Evolutionary conservation across 139 green algal species (phyloP).

Genomic region (Yamagishiella unicocca): DNA sequence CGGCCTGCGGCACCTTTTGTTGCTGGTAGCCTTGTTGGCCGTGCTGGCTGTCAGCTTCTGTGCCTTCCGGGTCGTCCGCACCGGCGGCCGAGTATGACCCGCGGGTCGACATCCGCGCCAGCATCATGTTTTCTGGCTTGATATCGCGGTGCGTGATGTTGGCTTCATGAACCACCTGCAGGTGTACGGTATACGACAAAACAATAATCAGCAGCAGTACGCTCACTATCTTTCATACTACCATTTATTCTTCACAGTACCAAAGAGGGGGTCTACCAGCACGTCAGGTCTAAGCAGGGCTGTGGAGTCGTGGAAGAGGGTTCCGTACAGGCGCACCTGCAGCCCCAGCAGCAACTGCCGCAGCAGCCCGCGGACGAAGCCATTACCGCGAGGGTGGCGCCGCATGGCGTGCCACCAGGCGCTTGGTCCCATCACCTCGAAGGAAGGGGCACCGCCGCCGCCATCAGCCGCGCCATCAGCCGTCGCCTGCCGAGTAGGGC

Average conservation of each 20-base stretch:
- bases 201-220: too few relatives aligned
- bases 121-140: constrained; percentile 86
- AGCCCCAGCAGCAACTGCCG: constrained; percentile 72
- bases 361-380: constrained; percentile 61
- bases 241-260: too few relatives aligned
- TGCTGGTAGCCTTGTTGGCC: background rate
- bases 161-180: constrained; percentile 60
- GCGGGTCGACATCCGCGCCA: constrained; percentile 39
- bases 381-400: constrained; percentile 17
- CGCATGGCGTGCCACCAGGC: constrained; percentile 69
- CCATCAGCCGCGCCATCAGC: too few relatives aligned
- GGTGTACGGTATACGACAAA: too few relatives aligned
- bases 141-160: constrained; percentile 81
- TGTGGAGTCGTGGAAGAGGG: too few relatives aligned
- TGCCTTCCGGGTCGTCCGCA: background rate
- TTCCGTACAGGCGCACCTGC: constrained; percentile 21
- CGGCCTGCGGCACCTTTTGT: background rate
- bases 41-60: background rate
- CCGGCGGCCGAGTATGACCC: background rate
- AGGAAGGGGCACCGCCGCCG: background rate
- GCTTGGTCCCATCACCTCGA: constrained; percentile 69
- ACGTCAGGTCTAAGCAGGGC: too few relatives aligned
- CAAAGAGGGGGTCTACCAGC: too few relatives aligned
- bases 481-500: too few relatives aligned
- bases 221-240: too few relatives aligned